Conservation (phyloP, 306 rosid species). For the Dalbergia cochinchinensis region DNA sequence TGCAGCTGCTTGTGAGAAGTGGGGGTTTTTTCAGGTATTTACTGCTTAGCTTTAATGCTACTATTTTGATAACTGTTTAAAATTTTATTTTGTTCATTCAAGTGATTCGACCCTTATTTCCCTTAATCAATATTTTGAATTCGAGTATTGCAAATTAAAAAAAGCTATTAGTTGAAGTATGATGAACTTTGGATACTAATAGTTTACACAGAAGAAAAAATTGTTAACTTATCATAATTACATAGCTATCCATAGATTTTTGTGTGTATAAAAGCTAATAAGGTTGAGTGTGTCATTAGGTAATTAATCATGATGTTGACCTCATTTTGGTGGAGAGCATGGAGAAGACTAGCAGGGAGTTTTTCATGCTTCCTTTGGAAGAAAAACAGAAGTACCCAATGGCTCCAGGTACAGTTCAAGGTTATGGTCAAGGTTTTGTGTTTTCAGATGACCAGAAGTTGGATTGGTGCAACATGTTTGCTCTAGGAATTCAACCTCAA, state of each 20-base stretch:
- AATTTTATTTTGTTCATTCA: background rate
- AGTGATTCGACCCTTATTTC: no score
- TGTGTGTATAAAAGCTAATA: constrained; percentile 45
- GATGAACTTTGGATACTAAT: no score
- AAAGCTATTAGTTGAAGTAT: no score
- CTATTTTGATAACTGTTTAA: background rate
- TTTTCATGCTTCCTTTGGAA: constrained; percentile 90
- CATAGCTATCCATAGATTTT: background rate
- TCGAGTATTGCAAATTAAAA: no score
- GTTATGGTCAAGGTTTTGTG: constrained; percentile 97
- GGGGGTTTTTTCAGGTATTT: constrained; percentile 97
- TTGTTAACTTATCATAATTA: background rate
- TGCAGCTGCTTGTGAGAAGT: constrained; percentile 75
- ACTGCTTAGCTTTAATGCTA: background rate
- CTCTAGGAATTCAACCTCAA: constrained; percentile 85
- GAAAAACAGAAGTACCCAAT: constrained; percentile 87
- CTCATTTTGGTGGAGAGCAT: constrained; percentile 66
- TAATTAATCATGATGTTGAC: constrained; percentile 84
- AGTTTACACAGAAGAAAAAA: no score
- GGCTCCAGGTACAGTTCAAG: constrained; percentile 94
- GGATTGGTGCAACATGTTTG: constrained; percentile 99
- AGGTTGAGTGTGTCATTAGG: constrained; percentile 53
- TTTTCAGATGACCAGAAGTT: constrained; percentile 96
- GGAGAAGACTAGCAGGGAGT: constrained; percentile 72
- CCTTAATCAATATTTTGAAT: no score